Conservation (phyloP, 2,329 filamentous ascomycete genomes). For the Aquanectria penicillioides region DNA sequence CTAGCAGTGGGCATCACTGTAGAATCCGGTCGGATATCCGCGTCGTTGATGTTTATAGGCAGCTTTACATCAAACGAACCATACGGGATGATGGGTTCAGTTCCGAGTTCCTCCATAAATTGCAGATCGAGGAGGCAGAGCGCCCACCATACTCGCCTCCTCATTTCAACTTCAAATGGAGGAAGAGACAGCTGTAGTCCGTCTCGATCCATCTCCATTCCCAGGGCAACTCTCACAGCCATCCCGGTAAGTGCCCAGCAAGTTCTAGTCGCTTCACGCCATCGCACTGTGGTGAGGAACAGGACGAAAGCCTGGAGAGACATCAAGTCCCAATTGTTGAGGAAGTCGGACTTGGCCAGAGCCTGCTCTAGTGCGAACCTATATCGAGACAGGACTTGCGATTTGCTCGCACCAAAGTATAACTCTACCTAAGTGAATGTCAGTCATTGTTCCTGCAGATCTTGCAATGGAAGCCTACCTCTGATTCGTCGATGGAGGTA, state of each 20-base stretch:
- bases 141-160: constrained; percentile 21
- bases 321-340: not conserved
- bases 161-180: constrained; percentile 19
- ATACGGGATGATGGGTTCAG: constrained; percentile 47
- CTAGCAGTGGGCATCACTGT: not conserved
- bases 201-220: constrained; percentile 14
- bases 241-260: constrained; percentile 7
- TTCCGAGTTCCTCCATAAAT: constrained; percentile 6
- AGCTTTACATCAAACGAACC: constrained; percentile 58
- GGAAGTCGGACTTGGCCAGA: constrained; percentile 4
- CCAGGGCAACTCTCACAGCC: constrained; percentile 4
- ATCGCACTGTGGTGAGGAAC: constrained; percentile 2
- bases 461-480: too few relatives aligned
- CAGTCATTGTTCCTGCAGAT: too few relatives aligned
- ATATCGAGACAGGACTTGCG: constrained; percentile 4
- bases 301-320: constrained; percentile 3
- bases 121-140: constrained; percentile 18
- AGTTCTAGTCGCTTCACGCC: not conserved
- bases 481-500: not conserved
- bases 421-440: not conserved
- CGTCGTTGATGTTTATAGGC: constrained; percentile 67
- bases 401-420: not conserved
- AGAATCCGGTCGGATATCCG: constrained; percentile 40
- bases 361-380: constrained; percentile 8
- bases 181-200: constrained; percentile 3